These are phyloP conservation scores for Saccharomyces hybrid DNA, from an alignment of 1,139 yeast genomes.

Conservation along the genomic window DNA sequence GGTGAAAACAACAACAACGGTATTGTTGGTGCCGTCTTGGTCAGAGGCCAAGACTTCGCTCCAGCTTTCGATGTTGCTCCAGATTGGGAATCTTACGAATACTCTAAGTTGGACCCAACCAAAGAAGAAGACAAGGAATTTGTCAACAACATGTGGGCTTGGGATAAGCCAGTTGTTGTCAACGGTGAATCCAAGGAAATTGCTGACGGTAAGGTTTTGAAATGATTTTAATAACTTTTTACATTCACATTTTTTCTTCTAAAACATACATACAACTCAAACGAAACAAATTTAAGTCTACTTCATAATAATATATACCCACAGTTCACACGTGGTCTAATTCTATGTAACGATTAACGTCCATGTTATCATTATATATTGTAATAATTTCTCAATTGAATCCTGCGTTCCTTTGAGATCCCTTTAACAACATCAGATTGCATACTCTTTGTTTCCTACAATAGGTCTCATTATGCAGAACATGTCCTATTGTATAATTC, in stretches of 20 bases:
- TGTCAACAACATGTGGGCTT: too few species aligned
- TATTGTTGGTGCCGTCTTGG: too few species aligned
- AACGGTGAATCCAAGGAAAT: too few species aligned
- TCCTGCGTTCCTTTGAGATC: neutral
- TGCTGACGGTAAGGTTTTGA: too few species aligned
- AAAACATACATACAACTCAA: neutral
- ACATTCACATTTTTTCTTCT: conserved; percentile 1
- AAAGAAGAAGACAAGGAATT: too few species aligned
- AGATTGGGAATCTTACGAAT: too few species aligned
- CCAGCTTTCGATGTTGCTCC: too few species aligned
- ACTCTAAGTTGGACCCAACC: too few species aligned
- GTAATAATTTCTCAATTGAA: neutral
- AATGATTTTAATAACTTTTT: conserved; percentile 12
- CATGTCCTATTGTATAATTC: neutral
- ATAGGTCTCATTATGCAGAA: neutral
- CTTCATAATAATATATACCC: neutral
- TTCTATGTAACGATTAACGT: neutral
- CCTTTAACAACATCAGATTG: neutral
- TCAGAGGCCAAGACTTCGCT: too few species aligned
- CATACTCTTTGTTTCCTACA: neutral
- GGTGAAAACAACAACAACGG: too few species aligned
- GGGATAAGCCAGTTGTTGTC: too few species aligned
- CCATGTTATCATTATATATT: neutral
- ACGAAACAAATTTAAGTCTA: neutral
- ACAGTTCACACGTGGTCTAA: neutral